These are phyloP conservation scores for Russula sp. DNA, from an alignment of 768 basidiomycete genomes.

Conservation along the genomic window DNA sequence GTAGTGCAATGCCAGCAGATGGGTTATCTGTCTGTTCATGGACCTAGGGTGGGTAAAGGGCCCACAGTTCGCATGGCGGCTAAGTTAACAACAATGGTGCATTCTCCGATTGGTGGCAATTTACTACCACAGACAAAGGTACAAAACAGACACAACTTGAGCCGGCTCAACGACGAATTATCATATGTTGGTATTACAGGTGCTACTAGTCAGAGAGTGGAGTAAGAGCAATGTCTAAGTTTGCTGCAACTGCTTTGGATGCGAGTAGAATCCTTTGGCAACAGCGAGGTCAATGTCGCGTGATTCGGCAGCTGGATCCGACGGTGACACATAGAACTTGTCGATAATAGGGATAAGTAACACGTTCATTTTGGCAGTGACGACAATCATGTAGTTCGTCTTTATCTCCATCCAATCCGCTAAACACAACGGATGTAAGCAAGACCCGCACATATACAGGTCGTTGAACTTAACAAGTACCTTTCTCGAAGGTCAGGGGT, in stretches of 20 bases:
- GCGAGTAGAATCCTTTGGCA: conserved; percentile 74
- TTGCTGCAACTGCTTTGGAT: conserved; percentile 36
- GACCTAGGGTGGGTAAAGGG: conserved; percentile 1
- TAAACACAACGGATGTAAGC: conserved; percentile 32
- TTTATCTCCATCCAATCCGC: conserved; percentile 99
- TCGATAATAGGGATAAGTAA: conserved; percentile 93
- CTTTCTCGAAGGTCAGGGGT: conserved; percentile 94
- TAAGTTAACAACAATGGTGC: background rate
- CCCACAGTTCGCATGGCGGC: background rate
- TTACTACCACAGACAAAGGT: background rate
- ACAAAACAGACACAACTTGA: background rate
- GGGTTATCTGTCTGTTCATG: conserved; percentile 3
- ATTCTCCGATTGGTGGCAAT: conserved; percentile 1
- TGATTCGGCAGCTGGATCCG: conserved; percentile 65
- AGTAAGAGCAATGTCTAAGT: background rate
- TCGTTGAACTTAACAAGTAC: conserved; percentile 38
- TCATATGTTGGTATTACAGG: background rate
- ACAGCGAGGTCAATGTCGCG: conserved; percentile 82
- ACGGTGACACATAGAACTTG: conserved; percentile 86
- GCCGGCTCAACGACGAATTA: background rate
- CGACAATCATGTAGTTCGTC: conserved; percentile 92
- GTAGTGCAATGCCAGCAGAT: conserved; percentile 1
- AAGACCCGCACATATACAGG: background rate
- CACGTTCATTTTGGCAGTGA: conserved; percentile 94
- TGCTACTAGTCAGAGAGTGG: background rate